Conservation (phyloP, 495 filamentous ascomycete genomes). For the Aspergillus nanangensis region DNA sequence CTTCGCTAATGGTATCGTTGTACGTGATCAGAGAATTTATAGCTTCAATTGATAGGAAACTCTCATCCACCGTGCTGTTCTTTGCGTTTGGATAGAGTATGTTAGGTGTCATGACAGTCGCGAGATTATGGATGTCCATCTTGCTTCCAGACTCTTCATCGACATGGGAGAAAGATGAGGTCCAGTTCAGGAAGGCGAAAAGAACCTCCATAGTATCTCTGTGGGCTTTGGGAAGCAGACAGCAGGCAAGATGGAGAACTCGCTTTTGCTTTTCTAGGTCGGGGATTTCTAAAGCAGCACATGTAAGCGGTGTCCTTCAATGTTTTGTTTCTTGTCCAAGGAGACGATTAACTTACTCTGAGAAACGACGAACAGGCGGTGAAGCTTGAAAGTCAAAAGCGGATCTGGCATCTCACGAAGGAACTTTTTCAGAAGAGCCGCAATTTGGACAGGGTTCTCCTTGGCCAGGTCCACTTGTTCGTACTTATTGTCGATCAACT, state of each 20-base stretch:
- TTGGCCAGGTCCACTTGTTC: conserved; percentile 76
- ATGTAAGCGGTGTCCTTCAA: no score
- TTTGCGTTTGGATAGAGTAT: conserved; percentile 76
- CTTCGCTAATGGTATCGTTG: conserved; percentile 95
- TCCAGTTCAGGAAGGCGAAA: conserved; percentile 97
- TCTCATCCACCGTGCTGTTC: conserved; percentile 68
- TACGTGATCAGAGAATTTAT: conserved; percentile 84
- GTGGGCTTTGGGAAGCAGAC: conserved; percentile 86
- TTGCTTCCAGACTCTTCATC: conserved; percentile 90
- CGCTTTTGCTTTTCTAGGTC: conserved; percentile 79
- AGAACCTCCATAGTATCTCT: conserved; percentile 93
- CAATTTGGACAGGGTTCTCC: conserved; percentile 87
- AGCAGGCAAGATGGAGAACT: conserved; percentile 87
- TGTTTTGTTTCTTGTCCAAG: no score
- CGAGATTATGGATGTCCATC: conserved; percentile 98
- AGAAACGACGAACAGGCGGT: conserved; percentile 82
- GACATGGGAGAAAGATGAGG: conserved; percentile 91
- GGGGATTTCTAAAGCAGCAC: conserved; percentile 67
- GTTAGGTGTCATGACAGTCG: conserved; percentile 97
- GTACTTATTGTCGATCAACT: conserved; percentile 78
- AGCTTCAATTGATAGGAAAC: conserved; percentile 88
- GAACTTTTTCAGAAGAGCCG: conserved; percentile 93
- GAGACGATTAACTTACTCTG: conserved; percentile 81
- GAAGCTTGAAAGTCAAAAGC: conserved; percentile 90
- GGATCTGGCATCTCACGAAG: conserved; percentile 93